Evolutionary conservation across 306 rosid species (phyloP).

Genomic region (Ochetophila trinervis): DNA sequence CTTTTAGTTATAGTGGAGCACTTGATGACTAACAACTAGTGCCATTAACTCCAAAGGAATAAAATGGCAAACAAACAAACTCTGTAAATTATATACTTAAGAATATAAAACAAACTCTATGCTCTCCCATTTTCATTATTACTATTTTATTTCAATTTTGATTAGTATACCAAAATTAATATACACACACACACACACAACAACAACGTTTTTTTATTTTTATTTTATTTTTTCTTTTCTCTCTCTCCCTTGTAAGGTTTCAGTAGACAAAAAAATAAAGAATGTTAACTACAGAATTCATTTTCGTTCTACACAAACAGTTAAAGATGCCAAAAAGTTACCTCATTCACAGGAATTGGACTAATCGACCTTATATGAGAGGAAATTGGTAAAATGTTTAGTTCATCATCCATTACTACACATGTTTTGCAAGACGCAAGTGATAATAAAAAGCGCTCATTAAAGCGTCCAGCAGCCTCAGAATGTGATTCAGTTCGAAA

Average conservation of each 20-base stretch:
- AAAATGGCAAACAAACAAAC: constrained; percentile 4
- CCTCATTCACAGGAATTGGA: constrained; percentile 71
- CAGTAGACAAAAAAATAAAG: neutral
- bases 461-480: constrained; percentile 77
- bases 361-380: constrained; percentile 80
- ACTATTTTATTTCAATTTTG: neutral
- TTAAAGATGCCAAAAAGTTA: constrained; percentile 29
- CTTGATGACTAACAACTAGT: constrained; percentile 9
- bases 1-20: constrained; percentile 9
- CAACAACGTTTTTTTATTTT: neutral
- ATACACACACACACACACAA: neutral
- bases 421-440: constrained; percentile 88
- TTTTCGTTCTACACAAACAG: neutral
- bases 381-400: constrained; percentile 83
- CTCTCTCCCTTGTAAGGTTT: neutral
- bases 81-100: neutral
- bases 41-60: neutral
- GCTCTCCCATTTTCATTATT: no score
- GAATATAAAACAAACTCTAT: neutral
- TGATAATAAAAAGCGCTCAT: constrained; percentile 91
- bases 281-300: neutral
- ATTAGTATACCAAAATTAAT: constrained; percentile 9
- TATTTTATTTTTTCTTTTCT: neutral
- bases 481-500: constrained; percentile 94
- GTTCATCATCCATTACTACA: constrained; percentile 87